Percentiles rank a stretch among this genome's conserved stretches.
phyloP scores from a whole-genome alignment of 257 asterid species.

The Echium plantagineum region DNA sequence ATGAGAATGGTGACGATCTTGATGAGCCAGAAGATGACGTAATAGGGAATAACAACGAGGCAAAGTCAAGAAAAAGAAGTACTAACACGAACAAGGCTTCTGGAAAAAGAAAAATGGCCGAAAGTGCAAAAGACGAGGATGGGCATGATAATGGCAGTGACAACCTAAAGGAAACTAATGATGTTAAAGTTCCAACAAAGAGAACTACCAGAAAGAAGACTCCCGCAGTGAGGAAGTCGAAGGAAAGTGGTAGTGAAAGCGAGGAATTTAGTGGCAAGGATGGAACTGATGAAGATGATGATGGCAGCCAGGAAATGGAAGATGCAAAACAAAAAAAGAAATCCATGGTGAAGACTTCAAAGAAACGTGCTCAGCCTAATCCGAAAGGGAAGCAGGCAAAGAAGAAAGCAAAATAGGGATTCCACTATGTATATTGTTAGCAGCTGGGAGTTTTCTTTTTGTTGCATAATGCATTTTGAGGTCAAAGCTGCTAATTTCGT shows the following conservation, averaged over 20 bases:
- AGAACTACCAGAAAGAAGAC: slow-evolving; percentile 30
- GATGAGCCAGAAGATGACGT: slow-evolving; percentile 37
- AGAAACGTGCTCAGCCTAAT: slow-evolving; percentile 22
- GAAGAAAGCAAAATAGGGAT: slow-evolving; percentile 31
- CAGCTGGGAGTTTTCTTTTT: not conserved
- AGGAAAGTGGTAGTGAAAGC: slow-evolving; percentile 31
- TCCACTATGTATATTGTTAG: not conserved
- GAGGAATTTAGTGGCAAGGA: slow-evolving; percentile 21
- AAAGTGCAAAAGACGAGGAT: slow-evolving; percentile 18
- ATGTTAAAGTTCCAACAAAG: slow-evolving; percentile 23
- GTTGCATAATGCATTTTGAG: not conserved
- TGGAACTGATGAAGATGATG: slow-evolving; percentile 24
- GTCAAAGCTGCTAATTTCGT: not conserved
- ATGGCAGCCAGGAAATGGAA: slow-evolving; percentile 6
- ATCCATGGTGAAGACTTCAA: slow-evolving; percentile 27
- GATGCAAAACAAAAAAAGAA: slow-evolving; percentile 13
- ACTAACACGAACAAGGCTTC: slow-evolving; percentile 25
- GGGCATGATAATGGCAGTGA: slow-evolving; percentile 22
- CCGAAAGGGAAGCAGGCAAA: slow-evolving; percentile 25
- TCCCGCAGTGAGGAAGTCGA: slow-evolving; percentile 34
- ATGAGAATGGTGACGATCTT: slow-evolving; percentile 16
- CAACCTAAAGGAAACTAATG: slow-evolving; percentile 21
- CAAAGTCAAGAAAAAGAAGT: slow-evolving; percentile 21
- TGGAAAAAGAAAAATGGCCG: slow-evolving; percentile 24
- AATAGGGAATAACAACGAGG: slow-evolving; percentile 19